Evolutionary conservation across 1,139 yeast genomes (phyloP), one percentile per base, ranked within the genome.

Genomic region (Suhomyces maxii): DNA sequence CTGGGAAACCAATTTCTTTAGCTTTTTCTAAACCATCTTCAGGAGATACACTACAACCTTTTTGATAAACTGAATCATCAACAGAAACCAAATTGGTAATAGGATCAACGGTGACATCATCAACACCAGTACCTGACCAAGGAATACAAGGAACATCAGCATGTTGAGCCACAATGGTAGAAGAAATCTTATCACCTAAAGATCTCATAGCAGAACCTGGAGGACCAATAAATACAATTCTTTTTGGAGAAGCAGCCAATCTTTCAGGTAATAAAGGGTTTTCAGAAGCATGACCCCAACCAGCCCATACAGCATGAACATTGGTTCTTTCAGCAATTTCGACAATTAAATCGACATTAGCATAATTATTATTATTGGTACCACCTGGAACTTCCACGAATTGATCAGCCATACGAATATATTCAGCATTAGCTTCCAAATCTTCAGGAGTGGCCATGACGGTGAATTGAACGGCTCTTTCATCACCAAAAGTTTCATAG

Each of bases 381-480:
- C 99, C 99, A 61, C 99, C 99, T 50, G 99, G 98, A 42, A 93
- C 99, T 66, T 91, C 97, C 54, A 93, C 90, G 64, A 87, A 93
- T 71, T 91, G 97, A 68, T 93, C 99, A 39, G 99, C 99, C 98
- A 93, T 93, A 69, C 98, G 83, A 64, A 93, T 90, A 68, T 93
- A 93, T 66, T 93, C 99, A 25, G 99, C 96, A 61, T 95, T 95
- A 53, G 98, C 97, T 58, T 82, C 91, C 61, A 93, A 75, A 74
- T 93, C 99, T 69, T 93, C 99, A 18, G 99, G 99, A 25, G 99
- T 93, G 49, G 99, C 99, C 99, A 93, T 93, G 39, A 88, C 98
- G 36, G 93, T 93, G 65, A 93, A 95, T 59, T 89, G 90, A 55
- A 93, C 87, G 52, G 96, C 91, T 63, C 88, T 80, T 69, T 93